phyloP scores from a whole-genome alignment of 2,329 filamentous ascomycete species.

The Colletotrichum graminicola region DNA sequence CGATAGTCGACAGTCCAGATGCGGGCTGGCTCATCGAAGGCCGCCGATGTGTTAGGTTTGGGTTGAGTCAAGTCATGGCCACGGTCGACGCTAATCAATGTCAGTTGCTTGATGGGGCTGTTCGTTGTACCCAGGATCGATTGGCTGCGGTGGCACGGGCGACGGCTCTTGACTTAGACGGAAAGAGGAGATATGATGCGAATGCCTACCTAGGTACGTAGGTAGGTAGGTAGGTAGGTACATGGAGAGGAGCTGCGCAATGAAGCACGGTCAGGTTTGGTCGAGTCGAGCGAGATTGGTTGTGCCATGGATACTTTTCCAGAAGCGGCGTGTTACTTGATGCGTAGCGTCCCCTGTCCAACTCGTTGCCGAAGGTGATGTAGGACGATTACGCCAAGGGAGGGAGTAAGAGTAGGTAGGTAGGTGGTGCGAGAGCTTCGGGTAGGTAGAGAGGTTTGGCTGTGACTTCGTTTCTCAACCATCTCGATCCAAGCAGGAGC shows the following conservation, averaged over 20 bases:
- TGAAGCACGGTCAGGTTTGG: not conserved
- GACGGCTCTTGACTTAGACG: not conserved
- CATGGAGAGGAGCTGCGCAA: not conserved
- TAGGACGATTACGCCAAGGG: not conserved
- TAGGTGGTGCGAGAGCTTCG: not conserved
- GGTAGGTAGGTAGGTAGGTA: not conserved
- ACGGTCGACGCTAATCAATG: not conserved
- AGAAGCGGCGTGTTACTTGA: not conserved
- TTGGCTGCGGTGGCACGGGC: not conserved
- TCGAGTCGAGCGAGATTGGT: not conserved
- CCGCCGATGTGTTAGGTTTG: not conserved
- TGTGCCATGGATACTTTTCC: not conserved
- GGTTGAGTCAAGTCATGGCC: not conserved
- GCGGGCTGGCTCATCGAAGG: not conserved
- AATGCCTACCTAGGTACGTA: not conserved
- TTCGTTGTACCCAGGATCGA: not conserved
- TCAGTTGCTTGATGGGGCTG: not conserved
- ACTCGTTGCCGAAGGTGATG: not conserved
- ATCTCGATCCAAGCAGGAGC: not conserved
- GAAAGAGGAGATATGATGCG: not conserved
- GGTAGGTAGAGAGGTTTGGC: not conserved
- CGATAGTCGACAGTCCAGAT: not conserved
- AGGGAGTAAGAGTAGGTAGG: not conserved
- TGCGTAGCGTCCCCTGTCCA: not conserved
- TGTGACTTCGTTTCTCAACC: not conserved